phyloP scores from a whole-genome alignment of 108 stramenopile species.

The Nitzschia inconspicua region DNA sequence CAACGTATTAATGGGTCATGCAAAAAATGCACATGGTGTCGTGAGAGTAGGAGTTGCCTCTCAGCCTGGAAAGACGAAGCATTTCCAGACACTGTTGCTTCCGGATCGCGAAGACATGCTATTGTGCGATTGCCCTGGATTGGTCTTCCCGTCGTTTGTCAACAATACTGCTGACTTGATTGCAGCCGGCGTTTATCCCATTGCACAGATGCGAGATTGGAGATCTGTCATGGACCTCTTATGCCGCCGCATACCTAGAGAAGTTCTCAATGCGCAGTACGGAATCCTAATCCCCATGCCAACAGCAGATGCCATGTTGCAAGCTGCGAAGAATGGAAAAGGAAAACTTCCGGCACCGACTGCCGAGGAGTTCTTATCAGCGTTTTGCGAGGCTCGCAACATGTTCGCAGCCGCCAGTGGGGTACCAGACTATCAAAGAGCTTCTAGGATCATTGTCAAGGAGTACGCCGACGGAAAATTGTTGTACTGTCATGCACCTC shows the following conservation, averaged over 20 bases:
- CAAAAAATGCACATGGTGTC: slow-evolving; percentile 83
- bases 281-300: slow-evolving; percentile 85
- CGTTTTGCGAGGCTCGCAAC: slow-evolving; percentile 90
- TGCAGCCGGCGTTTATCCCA: slow-evolving; percentile 94
- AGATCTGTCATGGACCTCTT: slow-evolving; percentile 89
- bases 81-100: slow-evolving; percentile 96
- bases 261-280: slow-evolving; percentile 87
- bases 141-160: slow-evolving; percentile 99
- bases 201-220: slow-evolving; percentile 96
- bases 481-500: slow-evolving; percentile 93
- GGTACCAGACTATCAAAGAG: slow-evolving; percentile 90
- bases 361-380: slow-evolving; percentile 80
- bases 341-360: slow-evolving; percentile 66
- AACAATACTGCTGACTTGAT: slow-evolving; percentile 92
- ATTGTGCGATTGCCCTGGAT: slow-evolving; percentile 99
- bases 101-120: slow-evolving; percentile 81
- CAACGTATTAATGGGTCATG: slow-evolving; percentile 93
- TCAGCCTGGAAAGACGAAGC: slow-evolving; percentile 99
- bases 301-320: slow-evolving; percentile 51
- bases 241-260: slow-evolving; percentile 87
- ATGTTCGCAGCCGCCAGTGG: slow-evolving; percentile 89
- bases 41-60: slow-evolving; percentile 94
- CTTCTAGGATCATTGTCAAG: slow-evolving; percentile 89
- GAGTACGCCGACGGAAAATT: slow-evolving; percentile 94
- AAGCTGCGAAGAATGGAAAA: slow-evolving; percentile 16